Base-by-base conservation (phyloP, 495 filamentous ascomycete genomes). In the Lepraria neglecta region DNA sequence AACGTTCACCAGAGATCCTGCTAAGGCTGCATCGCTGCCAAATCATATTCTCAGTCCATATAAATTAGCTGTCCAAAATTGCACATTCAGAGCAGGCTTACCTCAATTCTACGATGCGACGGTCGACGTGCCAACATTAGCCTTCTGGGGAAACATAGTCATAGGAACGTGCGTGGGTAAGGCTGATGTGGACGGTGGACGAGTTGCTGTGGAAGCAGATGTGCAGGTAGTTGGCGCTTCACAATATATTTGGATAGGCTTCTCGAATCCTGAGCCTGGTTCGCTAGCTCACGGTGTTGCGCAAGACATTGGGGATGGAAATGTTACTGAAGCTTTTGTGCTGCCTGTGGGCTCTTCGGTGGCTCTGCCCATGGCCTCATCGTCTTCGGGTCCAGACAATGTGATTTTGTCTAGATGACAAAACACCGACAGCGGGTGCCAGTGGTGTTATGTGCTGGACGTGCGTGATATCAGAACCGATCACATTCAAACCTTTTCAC, bases 1-100 rank as follows among this genome's bases (percentile, higher is more conserved):
- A n/a, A 24, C 17, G 3, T 24, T 48, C 3, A 48, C 46, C 7
- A 19, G 6, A 21, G 46, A 48, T 15, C 46, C 46, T 11, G 46
- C 21, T 12, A 48, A 48, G 46, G 46, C 46, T n/a, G 6, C 46
- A 48, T 48, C n/a, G n/a, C 15, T 48, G 15, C 46, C 46, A 48
- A 3, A 4, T 5, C 27, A 48, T 24, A 14, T 48, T 14, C 46
- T 48, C 15, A 24, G 19, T 48, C 46, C 46, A 12, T 19, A 19
- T 21, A 48, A 1, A 27, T 19, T 15, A 48, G 27, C 19, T 21
- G 21, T 4, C 6, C 3, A 5, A 48, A 24, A 48, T 12, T 48
- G 46, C 46, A 48, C 6, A 12, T 48, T 48, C 46, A 10, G 46
- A 48, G 46, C 46, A 48, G 10, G 15, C 19, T 12, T 24, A 5